Evolutionary conservation across 139 green algal genomes (phyloP).

Genomic region (Chlorella sp.): DNA sequence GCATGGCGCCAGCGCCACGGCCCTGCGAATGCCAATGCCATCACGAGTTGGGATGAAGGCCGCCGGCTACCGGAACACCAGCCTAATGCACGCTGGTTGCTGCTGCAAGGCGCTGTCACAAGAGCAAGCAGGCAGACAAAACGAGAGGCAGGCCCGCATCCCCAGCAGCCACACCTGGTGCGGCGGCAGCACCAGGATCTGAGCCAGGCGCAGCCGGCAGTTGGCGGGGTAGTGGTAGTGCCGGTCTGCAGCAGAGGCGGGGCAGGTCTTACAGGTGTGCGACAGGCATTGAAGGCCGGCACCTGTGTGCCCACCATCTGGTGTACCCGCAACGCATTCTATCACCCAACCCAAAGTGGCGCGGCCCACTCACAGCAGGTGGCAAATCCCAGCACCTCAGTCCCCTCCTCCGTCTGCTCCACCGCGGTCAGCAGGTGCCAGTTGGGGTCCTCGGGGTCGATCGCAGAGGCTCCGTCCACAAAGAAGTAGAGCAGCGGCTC

Average conservation of each 20-base stretch:
- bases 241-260: constrained; percentile 45
- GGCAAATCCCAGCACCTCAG: constrained; percentile 59
- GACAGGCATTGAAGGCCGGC: too few relatives aligned
- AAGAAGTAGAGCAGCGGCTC: constrained; percentile 90
- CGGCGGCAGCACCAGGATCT: constrained; percentile 87
- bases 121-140: too few relatives aligned
- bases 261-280: background rate
- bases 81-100: too few relatives aligned
- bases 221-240: constrained; percentile 85
- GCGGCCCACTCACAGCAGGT: constrained; percentile 62
- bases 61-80: too few relatives aligned
- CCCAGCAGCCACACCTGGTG: constrained; percentile 53
- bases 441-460: constrained; percentile 74
- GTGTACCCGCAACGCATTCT: too few relatives aligned
- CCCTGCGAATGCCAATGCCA: background rate
- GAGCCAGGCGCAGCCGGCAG: constrained; percentile 74
- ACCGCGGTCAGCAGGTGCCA: constrained; percentile 84
- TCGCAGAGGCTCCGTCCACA: constrained; percentile 82
- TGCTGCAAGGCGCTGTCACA: too few relatives aligned
- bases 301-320: too few relatives aligned
- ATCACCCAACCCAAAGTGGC: too few relatives aligned
- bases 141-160: too few relatives aligned
- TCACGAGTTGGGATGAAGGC: too few relatives aligned
- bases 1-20: constrained; percentile 62
- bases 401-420: constrained; percentile 14